Evolutionary conservation across 352 stramenopile genomes (phyloP).

Genomic region (Globisporangium middletonii): DNA sequence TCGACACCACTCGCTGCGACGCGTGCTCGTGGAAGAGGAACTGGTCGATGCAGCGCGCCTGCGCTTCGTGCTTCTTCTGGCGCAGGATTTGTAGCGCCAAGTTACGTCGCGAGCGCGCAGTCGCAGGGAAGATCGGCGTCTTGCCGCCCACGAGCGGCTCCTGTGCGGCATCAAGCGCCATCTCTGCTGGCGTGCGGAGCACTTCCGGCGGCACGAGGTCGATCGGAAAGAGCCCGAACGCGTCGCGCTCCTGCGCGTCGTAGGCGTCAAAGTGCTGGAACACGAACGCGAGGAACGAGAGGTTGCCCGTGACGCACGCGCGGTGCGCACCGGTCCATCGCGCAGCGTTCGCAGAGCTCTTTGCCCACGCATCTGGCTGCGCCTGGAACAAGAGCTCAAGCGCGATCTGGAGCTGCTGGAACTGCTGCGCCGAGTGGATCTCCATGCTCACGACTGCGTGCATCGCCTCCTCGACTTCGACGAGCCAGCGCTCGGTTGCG

Average conservation of each 20-base stretch:
- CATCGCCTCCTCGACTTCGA: slow-evolving; percentile 44
- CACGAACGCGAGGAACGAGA: slow-evolving; percentile 50
- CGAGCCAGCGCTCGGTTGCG: slow-evolving; percentile 11
- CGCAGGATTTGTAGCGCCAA: slow-evolving; percentile 29
- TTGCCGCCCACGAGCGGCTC: slow-evolving; percentile 3
- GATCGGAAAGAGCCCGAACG: slow-evolving; percentile 43
- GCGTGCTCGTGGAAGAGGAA: slow-evolving; percentile 13
- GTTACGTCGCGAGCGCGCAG: slow-evolving; percentile 21
- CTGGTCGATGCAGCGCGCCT: slow-evolving; percentile 15
- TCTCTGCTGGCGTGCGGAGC: slow-evolving; percentile 20
- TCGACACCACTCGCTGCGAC: background rate
- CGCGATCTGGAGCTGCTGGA: slow-evolving; percentile 59
- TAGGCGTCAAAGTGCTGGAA: slow-evolving; percentile 32
- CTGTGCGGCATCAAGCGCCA: slow-evolving; percentile 11
- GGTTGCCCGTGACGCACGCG: slow-evolving; percentile 51
- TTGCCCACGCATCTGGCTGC: slow-evolving; percentile 23
- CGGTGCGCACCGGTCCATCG: slow-evolving; percentile 48
- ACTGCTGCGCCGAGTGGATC: slow-evolving; percentile 44
- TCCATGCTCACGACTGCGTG: slow-evolving; percentile 53
- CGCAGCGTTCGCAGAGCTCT: slow-evolving; percentile 21
- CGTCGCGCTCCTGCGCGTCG: slow-evolving; percentile 32
- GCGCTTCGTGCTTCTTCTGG: slow-evolving; percentile 24
- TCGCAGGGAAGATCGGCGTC: slow-evolving; percentile 8
- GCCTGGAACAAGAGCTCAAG: slow-evolving; percentile 48
- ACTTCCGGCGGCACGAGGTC: slow-evolving; percentile 53